Base-by-base conservation (phyloP, 345 rosid genomes). In the Arabidopsis suecica region DNA sequence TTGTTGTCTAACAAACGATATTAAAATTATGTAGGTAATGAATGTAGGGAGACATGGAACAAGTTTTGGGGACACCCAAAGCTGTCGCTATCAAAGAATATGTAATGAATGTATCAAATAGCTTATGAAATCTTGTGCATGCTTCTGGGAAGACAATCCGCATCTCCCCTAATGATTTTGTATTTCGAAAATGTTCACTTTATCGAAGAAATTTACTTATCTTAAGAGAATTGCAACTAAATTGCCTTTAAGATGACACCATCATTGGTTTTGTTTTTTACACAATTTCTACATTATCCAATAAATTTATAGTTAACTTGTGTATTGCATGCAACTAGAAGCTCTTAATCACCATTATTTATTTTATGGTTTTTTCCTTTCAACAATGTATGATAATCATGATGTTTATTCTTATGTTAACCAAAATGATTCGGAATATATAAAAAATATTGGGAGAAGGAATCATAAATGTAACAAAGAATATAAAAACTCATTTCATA, bases 41-140 rank as follows among this genome's bases (percentile, higher is more conserved):
- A 37, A 9, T 13, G 9, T 34, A 69, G 74, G 75, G 80, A 76
- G 44, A 63, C 75, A 76, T 69, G 70, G 36, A 12, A 45, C 38
- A 33, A 13, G 9, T 62, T 54, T 69, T 62, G 34, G 25, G 28
- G 71, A 63, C 44, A 45, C n/a, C n/a, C 71, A 66, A 63, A 63
- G 60, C 45, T 76, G 80, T 76, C 80, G 59, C 80, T 69, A 76
- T 76, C 75, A 47, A 55, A 47, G 70, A 44, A 61, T 71, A 69
- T 69, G 80, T 62, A 36, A 55, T 69, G 59, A 54, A 45, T 16
- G 41, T 44, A 36, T 69, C 65, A 55, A 55, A 62, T 45, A 63
- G 59, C 65, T 69, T 69, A 36, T 28, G 11, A 30, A 36, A 23
- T 45, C 25, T 34, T 68, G 20, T 69, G 80, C 36, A 62, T 62